Base-by-base conservation (phyloP, 108 stramenopile genomes). In the Conticribra weissflogii region DNA sequence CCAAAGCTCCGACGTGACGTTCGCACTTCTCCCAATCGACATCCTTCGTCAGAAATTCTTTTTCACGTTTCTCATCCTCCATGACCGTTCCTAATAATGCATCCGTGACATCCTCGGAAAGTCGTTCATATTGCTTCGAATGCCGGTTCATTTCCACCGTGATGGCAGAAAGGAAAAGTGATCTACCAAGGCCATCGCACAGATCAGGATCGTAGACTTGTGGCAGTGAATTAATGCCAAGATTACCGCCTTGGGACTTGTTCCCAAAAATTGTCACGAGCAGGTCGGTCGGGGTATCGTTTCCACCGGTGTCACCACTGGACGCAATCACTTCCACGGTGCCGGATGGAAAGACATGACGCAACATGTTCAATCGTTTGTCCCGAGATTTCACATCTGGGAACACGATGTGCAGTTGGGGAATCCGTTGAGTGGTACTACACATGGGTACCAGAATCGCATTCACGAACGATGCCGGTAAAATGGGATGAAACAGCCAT, bases 101-200 rank as follows among this genome's bases (percentile, higher is more conserved):
- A 25, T n/a, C 28, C 16, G 85, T 84, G 60, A 86, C 66, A 34
- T 86, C 81, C 54, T 75, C 64, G 52, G 56, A 74, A 24, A 53
- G 57, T 17, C 76, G 67, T 54, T 83, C 83, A 69, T 86, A 83
- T 56, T 86, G 85, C 60, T 86, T 86, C 9, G 83, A 68, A 36
- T 74, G 29, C 9, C 49, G 41, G 62, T 75, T 81, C 83, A 86
- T 86, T 64, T 74, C 79, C 7, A 86, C 83, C n/a, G 51, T 53
- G 4, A 85, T 9, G 3, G 27, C 59, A 3, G 81, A 82, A 12
- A 82, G 24, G 52, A 70, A 79, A 4, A 85, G 28, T 7, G 78
- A 63, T 33, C 68, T 82, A 0, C 84, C 84, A 4, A 63, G 12
- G 7, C n/a, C 49, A 63, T 85, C 69, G 46, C 54, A 75, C 49